Conservation (phyloP, 179 eudicot species). For the Monotropa hypopitys region DNA sequence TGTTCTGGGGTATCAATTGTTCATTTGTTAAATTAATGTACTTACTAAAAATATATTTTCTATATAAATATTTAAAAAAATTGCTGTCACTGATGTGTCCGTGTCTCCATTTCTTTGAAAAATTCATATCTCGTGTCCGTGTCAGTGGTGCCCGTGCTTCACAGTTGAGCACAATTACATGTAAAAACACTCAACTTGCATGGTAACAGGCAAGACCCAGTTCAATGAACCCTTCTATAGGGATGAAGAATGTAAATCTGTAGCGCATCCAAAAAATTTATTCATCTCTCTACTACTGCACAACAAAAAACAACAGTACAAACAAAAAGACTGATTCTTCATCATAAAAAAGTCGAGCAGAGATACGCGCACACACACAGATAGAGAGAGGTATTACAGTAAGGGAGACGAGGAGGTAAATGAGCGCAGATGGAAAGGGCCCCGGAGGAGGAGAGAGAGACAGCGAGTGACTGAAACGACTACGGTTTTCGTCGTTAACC, state of each 20-base stretch:
- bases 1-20: too few relatives aligned
- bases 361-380: constrained; percentile 8
- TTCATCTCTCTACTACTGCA: neutral
- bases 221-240: neutral
- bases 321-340: neutral
- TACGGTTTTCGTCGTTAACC: constrained; percentile 43
- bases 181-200: neutral
- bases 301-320: neutral
- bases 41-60: too few relatives aligned
- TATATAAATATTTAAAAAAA: too few relatives aligned
- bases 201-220: neutral
- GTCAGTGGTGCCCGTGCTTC: too few relatives aligned
- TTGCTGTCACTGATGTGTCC: too few relatives aligned
- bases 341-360: neutral
- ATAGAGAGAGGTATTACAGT: constrained; percentile 16
- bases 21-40: too few relatives aligned
- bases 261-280: neutral
- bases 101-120: too few relatives aligned
- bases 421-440: constrained; percentile 18
- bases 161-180: neutral
- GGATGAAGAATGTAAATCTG: neutral
- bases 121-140: too few relatives aligned
- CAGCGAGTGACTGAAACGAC: constrained; percentile 35
- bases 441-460: constrained; percentile 31
- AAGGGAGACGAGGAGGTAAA: constrained; percentile 18